Conservation (phyloP, 1,139 yeast genomes). For the Zygosaccharomyces pseudobailii region DNA sequence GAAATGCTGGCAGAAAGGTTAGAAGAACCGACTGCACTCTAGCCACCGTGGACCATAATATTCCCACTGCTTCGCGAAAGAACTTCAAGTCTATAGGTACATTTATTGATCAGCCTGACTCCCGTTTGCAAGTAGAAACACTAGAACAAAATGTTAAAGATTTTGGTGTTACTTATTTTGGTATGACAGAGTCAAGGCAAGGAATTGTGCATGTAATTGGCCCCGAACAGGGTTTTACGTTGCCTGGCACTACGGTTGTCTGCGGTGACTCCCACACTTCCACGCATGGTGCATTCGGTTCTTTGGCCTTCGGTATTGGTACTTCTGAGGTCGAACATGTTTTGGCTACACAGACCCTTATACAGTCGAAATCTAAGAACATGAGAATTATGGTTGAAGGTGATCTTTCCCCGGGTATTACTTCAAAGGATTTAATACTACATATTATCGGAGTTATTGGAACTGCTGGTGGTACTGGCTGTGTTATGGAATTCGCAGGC, state of each 20-base stretch:
- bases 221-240: slow-evolving; percentile 97
- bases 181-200: slow-evolving; percentile 90
- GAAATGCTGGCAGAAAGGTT: slow-evolving; percentile 78
- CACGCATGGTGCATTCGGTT: slow-evolving; percentile 97
- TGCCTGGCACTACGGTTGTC: slow-evolving; percentile 97
- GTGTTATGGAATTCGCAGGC: slow-evolving; percentile 95
- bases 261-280: slow-evolving; percentile 99
- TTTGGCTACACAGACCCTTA: slow-evolving; percentile 91
- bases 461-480: slow-evolving; percentile 99
- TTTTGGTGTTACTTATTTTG: slow-evolving; percentile 85
- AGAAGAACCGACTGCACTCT: slow-evolving; percentile 93
- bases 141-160: slow-evolving; percentile 88
- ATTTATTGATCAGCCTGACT: slow-evolving; percentile 85
- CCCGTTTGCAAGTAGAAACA: slow-evolving; percentile 86
- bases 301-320: slow-evolving; percentile 97
- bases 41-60: slow-evolving; percentile 97
- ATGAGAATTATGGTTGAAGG: slow-evolving; percentile 89
- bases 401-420: slow-evolving; percentile 76
- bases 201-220: slow-evolving; percentile 98
- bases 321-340: slow-evolving; percentile 99
- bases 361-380: slow-evolving; percentile 91
- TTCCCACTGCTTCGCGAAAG: slow-evolving; percentile 83
- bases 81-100: slow-evolving; percentile 67
- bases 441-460: slow-evolving; percentile 96
- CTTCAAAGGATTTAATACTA: slow-evolving; percentile 89